These are phyloP conservation scores for Geranium rotundifolium DNA, from an alignment of 345 rosid genomes.

Conservation along the genomic window DNA sequence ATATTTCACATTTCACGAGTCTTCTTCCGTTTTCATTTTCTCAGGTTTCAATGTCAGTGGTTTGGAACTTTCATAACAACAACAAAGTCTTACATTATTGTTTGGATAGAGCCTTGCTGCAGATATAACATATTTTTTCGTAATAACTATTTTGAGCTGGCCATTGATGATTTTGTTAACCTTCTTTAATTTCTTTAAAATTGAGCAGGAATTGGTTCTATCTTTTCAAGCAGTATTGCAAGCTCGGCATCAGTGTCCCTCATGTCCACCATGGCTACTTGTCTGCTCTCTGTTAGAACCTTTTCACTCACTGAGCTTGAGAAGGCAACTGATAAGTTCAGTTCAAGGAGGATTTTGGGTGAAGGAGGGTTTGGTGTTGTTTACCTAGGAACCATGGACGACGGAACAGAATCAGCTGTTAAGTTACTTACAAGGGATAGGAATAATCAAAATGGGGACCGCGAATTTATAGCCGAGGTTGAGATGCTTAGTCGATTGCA, in stretches of 20 bases:
- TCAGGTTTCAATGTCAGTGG: not conserved
- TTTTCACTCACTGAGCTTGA: slow-evolving; percentile 65
- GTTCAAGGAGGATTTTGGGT: slow-evolving; percentile 75
- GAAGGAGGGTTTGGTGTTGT: slow-evolving; percentile 99
- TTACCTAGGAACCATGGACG: slow-evolving; percentile 62
- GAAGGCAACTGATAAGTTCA: slow-evolving; percentile 83
- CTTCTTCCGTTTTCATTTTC: too few relatives aligned
- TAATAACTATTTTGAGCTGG: not conserved
- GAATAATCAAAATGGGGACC: slow-evolving; percentile 79
- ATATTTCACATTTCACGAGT: too few relatives aligned
- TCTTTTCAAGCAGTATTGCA: slow-evolving; percentile 50
- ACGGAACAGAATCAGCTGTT: slow-evolving; percentile 83
- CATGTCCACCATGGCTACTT: slow-evolving; percentile 69
- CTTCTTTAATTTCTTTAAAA: not conserved
- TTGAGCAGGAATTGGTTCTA: slow-evolving; percentile 48
- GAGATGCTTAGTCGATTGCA: slow-evolving; percentile 99
- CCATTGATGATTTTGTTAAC: not conserved
- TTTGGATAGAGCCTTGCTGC: not conserved
- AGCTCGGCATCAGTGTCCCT: slow-evolving; percentile 77
- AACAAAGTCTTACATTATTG: not conserved
- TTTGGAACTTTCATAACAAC: not conserved
- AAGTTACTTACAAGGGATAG: slow-evolving; percentile 77
- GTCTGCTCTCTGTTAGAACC: slow-evolving; percentile 71
- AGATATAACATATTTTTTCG: not conserved
- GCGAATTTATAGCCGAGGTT: slow-evolving; percentile 92